These are phyloP conservation scores for Crepidotus variabilis DNA, from an alignment of 768 basidiomycete genomes.

Conservation along the genomic window DNA sequence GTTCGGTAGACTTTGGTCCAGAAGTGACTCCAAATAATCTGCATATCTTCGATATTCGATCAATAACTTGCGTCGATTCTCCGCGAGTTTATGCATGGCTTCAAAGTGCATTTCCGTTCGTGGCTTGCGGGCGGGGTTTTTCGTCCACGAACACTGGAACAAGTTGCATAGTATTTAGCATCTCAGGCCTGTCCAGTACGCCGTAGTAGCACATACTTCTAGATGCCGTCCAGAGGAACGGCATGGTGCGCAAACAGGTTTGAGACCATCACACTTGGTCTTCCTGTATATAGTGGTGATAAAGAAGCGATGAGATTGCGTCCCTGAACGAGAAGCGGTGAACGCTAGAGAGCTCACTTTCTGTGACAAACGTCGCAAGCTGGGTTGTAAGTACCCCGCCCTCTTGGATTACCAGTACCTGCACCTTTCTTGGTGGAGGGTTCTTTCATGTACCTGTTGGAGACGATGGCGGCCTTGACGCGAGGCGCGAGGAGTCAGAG, in stretches of 20 bases:
- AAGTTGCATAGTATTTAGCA: background rate
- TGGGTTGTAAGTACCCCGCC: constrained; percentile 19
- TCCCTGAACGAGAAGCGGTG: constrained; percentile 9
- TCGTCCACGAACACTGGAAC: constrained; percentile 40
- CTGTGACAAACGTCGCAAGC: constrained; percentile 23
- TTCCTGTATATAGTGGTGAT: constrained; percentile 27
- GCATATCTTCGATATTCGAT: constrained; percentile 37
- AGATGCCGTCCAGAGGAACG: constrained; percentile 29
- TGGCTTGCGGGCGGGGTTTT: constrained; percentile 36
- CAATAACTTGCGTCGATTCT: constrained; percentile 32
- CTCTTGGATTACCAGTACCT: constrained; percentile 16
- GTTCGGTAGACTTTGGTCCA: constrained; percentile 25
- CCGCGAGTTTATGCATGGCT: constrained; percentile 36
- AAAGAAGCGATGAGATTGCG: constrained; percentile 3
- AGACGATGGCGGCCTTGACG: constrained; percentile 1
- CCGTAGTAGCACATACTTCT: constrained; percentile 27
- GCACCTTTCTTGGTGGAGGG: constrained; percentile 8
- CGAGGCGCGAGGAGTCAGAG: background rate
- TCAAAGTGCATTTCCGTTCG: constrained; percentile 44
- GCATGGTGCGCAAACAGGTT: constrained; percentile 41
- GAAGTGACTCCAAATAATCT: constrained; percentile 35
- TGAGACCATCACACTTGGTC: constrained; percentile 42
- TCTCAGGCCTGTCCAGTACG: background rate
- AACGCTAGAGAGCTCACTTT: constrained; percentile 27
- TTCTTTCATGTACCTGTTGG: constrained; percentile 10